Conservation (phyloP, 1,284 basidiomycete genomes). For the Chiua sp. region DNA sequence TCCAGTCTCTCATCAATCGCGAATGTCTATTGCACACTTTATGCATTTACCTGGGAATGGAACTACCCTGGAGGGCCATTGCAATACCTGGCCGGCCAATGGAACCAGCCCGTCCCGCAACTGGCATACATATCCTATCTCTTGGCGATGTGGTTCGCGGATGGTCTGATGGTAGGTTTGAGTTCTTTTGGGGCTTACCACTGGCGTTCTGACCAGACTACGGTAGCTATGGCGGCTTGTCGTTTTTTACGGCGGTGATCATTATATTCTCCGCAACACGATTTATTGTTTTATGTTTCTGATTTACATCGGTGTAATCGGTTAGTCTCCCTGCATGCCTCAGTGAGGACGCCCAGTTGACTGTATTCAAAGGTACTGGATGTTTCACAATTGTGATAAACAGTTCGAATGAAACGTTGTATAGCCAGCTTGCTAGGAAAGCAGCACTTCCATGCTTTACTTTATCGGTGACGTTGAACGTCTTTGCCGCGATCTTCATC, state of each 20-base stretch:
- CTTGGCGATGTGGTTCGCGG: constrained; percentile 1
- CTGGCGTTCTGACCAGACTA: not conserved
- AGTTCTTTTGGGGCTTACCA: not conserved
- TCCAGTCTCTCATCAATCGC: not conserved
- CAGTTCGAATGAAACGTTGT: not conserved
- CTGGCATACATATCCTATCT: not conserved
- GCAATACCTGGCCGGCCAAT: not conserved
- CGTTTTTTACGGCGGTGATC: not conserved
- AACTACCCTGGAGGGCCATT: not conserved
- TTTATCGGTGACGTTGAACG: constrained; percentile 2
- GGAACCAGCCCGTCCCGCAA: not conserved
- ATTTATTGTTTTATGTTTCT: not conserved
- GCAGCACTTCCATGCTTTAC: not conserved
- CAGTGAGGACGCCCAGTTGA: too few relatives aligned
- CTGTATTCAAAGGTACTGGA: not conserved
- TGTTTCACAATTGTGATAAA: not conserved
- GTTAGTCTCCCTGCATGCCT: not conserved
- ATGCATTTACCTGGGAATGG: not conserved
- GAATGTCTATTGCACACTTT: not conserved
- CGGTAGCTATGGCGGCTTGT: constrained; percentile 5
- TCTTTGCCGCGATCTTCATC: not conserved
- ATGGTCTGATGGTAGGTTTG: not conserved
- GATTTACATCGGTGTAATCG: not conserved
- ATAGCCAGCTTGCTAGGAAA: not conserved
- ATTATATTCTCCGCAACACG: not conserved